A percentile compares a stretch with the other conserved stretches of the same genome.
Conservation (phyloP, 495 filamentous ascomycete genomes). For the Sabuloglossum arenarium region DNA sequence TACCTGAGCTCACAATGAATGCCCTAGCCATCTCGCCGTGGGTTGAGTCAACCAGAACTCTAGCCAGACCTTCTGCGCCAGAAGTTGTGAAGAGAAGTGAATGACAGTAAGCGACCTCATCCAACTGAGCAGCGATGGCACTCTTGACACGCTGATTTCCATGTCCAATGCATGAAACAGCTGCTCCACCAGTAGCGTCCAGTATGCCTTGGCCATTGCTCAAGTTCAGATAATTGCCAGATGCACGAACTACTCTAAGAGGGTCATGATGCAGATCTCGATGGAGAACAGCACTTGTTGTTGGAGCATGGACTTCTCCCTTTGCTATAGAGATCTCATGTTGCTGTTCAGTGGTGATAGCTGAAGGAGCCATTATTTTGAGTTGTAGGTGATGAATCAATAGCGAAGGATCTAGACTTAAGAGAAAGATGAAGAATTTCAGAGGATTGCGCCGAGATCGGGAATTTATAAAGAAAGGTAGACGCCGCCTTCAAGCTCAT, state of each 20-base stretch:
- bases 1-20: slow-evolving; percentile 37
- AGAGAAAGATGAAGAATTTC: no score
- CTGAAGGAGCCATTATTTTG: not conserved
- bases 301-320: not conserved
- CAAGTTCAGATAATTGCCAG: slow-evolving; percentile 1
- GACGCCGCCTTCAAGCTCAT: not conserved
- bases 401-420: not conserved
- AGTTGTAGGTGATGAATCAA: not conserved
- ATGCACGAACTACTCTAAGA: not conserved
- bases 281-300: not conserved
- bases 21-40: slow-evolving; percentile 16
- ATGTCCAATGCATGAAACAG: slow-evolving; percentile 29
- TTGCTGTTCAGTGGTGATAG: not conserved
- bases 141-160: slow-evolving; percentile 23
- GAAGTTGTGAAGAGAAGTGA: slow-evolving; percentile 29
- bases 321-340: not conserved
- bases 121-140: slow-evolving; percentile 23
- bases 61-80: slow-evolving; percentile 11
- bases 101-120: slow-evolving; percentile 29
- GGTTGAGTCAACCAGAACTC: slow-evolving; percentile 6
- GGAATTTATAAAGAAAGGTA: not conserved
- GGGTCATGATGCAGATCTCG: not conserved
- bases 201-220: not conserved
- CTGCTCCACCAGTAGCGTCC: slow-evolving; percentile 21
- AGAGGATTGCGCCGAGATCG: not conserved